phyloP scores from a whole-genome alignment of 352 stramenopile species.

The Peronospora farinosa region DNA sequence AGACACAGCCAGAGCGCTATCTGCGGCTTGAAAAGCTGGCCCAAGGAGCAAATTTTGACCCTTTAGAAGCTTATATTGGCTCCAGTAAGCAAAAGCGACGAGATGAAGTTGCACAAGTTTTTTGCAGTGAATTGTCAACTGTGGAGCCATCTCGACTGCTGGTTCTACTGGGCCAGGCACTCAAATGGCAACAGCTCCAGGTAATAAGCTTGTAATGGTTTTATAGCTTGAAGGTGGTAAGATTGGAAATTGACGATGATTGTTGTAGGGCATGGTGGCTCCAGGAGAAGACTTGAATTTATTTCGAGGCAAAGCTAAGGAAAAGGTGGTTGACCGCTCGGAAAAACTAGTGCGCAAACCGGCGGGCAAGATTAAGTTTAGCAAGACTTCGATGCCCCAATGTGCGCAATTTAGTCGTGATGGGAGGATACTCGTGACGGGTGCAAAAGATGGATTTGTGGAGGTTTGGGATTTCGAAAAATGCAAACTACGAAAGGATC shows the following conservation, averaged over 20 bases:
- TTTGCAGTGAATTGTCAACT: slow-evolving; percentile 66
- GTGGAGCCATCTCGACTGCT: slow-evolving; percentile 85
- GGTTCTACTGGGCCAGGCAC: slow-evolving; percentile 80
- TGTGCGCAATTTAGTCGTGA: slow-evolving; percentile 85
- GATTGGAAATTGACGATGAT: not conserved
- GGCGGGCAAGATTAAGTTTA: slow-evolving; percentile 87
- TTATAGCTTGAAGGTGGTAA: not conserved
- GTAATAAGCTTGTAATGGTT: slow-evolving; percentile 10
- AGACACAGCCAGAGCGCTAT: slow-evolving; percentile 47
- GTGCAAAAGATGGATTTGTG: slow-evolving; percentile 92
- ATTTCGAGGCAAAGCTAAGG: slow-evolving; percentile 61
- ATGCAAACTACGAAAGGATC: slow-evolving; percentile 85
- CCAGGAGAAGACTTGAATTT: slow-evolving; percentile 73
- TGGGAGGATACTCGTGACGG: slow-evolving; percentile 86
- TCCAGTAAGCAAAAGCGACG: slow-evolving; percentile 73
- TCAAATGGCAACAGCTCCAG: slow-evolving; percentile 88
- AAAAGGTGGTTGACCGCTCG: slow-evolving; percentile 42
- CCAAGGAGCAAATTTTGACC: slow-evolving; percentile 60
- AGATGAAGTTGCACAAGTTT: slow-evolving; percentile 65
- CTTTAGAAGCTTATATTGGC: slow-evolving; percentile 56
- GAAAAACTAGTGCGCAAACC: slow-evolving; percentile 64
- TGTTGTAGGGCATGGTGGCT: slow-evolving; percentile 46
- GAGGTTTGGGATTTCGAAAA: slow-evolving; percentile 92
- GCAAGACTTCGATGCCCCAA: slow-evolving; percentile 73
- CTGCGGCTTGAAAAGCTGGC: slow-evolving; percentile 71